Base-by-base conservation (phyloP, 768 basidiomycete species). In the Tylopilus subfusipes region DNA sequence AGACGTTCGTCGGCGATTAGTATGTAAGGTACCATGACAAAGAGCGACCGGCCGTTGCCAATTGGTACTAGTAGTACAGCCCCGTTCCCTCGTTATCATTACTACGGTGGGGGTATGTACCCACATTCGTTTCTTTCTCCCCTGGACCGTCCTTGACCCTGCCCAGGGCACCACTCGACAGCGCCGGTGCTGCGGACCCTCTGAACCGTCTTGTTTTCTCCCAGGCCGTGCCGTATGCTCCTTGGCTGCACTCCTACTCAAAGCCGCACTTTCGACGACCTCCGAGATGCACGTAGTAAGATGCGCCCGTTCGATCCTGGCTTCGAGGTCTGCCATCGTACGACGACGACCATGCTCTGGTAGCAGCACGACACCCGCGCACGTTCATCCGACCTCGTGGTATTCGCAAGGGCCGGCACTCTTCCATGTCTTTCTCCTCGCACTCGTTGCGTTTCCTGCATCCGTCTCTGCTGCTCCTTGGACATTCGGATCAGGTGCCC, bases 401-500 rank as follows among this genome's bases (percentile, higher is more conserved):
- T 18, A 24, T 19, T 29, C 19, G 11, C 54, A 49, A 19, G 11
- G 9, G 24, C 44, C 16, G 30, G 31, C 12, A 22, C 12, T 42
- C 39, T 36, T 38, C n/a, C 34, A 42, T 18, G 19, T 34, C 24
- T 18, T 44, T 29, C 34, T 63, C 25, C 34, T 63, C 30, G 42
- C 29, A 27, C 38, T 64, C 38, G 44, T 48, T 19, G 22, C 21
- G 10, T 45, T 45, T 13, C 48, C 50, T 19, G 9, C 38, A 6
- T 30, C 43, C 5, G 46, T 57, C 43, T 57, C 40, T 39, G 63
- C 61, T 0, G 53, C 50, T 4, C 63, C 64, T 18, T 21, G 19
- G 19, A 30, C 36, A 1, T 25, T 27, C 48, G 40, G 38, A 45
- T 25, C 16, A 6, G n/a, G 10, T 5, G 1, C 25, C n/a, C 18